phyloP scores from a whole-genome alignment of 805 yeast species.

The Tetrapisispora namnaoensis region DNA sequence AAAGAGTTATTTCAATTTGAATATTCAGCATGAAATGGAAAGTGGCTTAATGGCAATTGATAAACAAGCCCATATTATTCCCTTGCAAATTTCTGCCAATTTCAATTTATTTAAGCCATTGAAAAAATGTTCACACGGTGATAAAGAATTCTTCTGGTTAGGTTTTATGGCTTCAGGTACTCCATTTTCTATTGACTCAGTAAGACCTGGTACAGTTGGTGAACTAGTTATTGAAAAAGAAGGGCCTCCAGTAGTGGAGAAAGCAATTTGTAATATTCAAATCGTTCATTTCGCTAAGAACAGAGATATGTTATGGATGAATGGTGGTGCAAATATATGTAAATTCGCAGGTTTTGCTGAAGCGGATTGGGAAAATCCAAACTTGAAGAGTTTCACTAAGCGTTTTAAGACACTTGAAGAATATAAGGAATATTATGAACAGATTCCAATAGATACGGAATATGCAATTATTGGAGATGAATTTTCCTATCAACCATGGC shows the following conservation, averaged over 20 bases:
- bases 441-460: conserved; percentile 3
- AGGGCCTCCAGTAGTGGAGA: conserved; percentile 4
- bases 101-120: conserved; percentile 37
- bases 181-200: conserved; percentile 23
- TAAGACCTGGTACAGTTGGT: conserved; percentile 12
- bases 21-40: conserved; percentile 39
- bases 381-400: conserved; percentile 2
- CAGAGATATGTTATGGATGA: conserved; percentile 11
- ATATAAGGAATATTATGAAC: conserved; percentile 5
- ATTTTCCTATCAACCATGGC: neutral
- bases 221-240: conserved; percentile 4
- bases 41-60: conserved; percentile 37
- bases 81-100: conserved; percentile 36
- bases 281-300: conserved; percentile 9
- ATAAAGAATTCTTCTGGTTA: conserved; percentile 65
- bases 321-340: conserved; percentile 16
- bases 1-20: conserved; percentile 36
- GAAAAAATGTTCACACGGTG: conserved; percentile 55
- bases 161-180: conserved; percentile 51
- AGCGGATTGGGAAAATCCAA: conserved; percentile 10
- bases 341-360: conserved; percentile 8
- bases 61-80: conserved; percentile 37
- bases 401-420: conserved; percentile 5
- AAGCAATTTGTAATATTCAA: conserved; percentile 10
- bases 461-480: conserved; percentile 2